These are phyloP conservation scores for Diutina scorzettiae DNA, from an alignment of 1,139 yeast species.

Conservation along the genomic window DNA sequence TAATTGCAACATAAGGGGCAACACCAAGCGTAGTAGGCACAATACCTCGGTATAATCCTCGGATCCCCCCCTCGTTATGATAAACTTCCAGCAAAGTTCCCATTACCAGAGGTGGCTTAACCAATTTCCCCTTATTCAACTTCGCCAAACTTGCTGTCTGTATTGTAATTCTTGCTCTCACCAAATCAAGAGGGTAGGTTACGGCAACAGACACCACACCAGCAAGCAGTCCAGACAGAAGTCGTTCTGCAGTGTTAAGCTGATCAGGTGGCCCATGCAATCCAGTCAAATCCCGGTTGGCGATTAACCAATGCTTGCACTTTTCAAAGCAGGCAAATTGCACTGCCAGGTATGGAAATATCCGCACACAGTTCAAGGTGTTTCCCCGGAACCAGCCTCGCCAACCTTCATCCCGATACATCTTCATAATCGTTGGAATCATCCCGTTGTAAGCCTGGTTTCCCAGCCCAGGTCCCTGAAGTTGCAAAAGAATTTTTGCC, in stretches of 20 bases:
- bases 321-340: conserved; percentile 82
- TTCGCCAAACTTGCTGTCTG: conserved; percentile 71
- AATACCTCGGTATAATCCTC: conserved; percentile 73
- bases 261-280: background rate
- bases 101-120: conserved; percentile 58
- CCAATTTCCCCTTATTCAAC: conserved; percentile 31
- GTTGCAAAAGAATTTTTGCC: conserved; percentile 82
- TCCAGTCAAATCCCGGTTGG: background rate
- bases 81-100: conserved; percentile 49
- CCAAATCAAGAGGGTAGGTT: conserved; percentile 87
- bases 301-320: conserved; percentile 36
- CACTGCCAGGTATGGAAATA: conserved; percentile 90
- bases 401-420: conserved; percentile 87
- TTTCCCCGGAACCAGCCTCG: conserved; percentile 85
- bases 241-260: conserved; percentile 28
- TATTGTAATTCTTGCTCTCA: conserved; percentile 78
- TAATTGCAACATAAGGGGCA: conserved; percentile 91
- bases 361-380: conserved; percentile 77
- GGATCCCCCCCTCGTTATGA: conserved; percentile 66
- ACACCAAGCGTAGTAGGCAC: conserved; percentile 87
- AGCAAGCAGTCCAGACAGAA: conserved; percentile 69
- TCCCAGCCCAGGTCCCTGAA: conserved; percentile 60
- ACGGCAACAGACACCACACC: conserved; percentile 73
- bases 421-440: conserved; percentile 58
- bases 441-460: conserved; percentile 60